Evolutionary conservation across 305 asterid species (phyloP), one percentile per base, ranked within the genome.

Genomic region (Lippia alba): DNA sequence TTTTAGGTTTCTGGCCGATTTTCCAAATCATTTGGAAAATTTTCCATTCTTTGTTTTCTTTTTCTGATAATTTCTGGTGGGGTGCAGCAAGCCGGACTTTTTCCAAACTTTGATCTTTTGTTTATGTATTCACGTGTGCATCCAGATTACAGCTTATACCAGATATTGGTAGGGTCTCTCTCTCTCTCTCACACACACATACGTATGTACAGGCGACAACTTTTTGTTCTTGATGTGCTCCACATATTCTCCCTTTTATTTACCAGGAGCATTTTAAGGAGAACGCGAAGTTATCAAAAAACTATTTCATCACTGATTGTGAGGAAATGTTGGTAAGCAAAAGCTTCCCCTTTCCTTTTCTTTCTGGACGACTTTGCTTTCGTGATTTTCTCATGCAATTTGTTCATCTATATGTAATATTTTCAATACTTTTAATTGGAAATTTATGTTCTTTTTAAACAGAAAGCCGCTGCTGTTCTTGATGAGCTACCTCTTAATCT

Each of bases 81-180:
- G 33, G 64, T 82, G 86, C 89, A 94, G 99, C 79, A 78, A 87
- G 99, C 99, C 39, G 99, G 97, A 71, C 87, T 91, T 61, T 91
- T 91, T 78, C 99, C 99, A 57, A 85, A 70, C 82, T 91, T 83
- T 49, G 99, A 94, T 79, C 89, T 89, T 57, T 66, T 94, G 83
- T 79, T 76, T 48, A 76, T 94, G 96, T 91, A 85, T 79, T 91
- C 99, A 61, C 85, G 81, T 55, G 45, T 83, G 68, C 93, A 90
- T 80, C 87, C 97, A 72, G 73, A 67, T 59, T 79, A 75, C 72
- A 86, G 99, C 74, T 78, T 94, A 32, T 79, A 77, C 78, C 87
- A 85, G 81, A 91, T 91, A 75, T 76, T 94, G 97, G 99, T 94
- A 82, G 18, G 69, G 51, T 18, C 64, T 39, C 74, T 61, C 73